Conservation (phyloP, 2,329 filamentous ascomycete genomes). For the Ceratocystis cubensis region DNA sequence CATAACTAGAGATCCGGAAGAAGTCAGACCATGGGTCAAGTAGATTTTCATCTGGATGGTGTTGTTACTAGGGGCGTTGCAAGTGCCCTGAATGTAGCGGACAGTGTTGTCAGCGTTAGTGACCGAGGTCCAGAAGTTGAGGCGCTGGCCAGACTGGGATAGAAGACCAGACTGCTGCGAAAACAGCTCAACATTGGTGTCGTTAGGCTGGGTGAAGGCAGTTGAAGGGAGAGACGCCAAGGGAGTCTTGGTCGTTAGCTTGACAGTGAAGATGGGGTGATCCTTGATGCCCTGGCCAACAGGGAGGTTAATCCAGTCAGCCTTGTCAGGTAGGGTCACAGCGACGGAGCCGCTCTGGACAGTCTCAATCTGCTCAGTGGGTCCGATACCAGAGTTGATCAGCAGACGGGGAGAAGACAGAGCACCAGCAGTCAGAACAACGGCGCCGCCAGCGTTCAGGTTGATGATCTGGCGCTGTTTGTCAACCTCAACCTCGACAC, state of each 20-base stretch:
- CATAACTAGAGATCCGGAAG: conserved; percentile 49
- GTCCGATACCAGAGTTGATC: conserved; percentile 55
- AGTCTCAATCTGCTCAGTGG: conserved; percentile 43
- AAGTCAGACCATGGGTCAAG: conserved; percentile 49
- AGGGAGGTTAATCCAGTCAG: conserved; percentile 44
- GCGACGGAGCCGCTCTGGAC: conserved; percentile 40
- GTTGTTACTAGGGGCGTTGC: conserved; percentile 51
- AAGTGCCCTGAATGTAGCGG: conserved; percentile 42
- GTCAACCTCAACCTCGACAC: conserved; percentile 50
- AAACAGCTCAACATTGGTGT: conserved; percentile 28
- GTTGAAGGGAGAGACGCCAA: conserved; percentile 23
- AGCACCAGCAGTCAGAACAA: conserved; percentile 45
- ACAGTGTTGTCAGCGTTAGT: conserved; percentile 37
- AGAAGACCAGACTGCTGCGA: conserved; percentile 31
- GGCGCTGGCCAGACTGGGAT: conserved; percentile 35
- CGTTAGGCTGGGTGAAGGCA: conserved; percentile 26
- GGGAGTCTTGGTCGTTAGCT: conserved; percentile 25
- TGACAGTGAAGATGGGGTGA: conserved; percentile 34
- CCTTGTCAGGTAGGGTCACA: conserved; percentile 38
- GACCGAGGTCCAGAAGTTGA: conserved; percentile 37
- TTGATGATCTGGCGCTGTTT: conserved; percentile 33
- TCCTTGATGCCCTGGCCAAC: conserved; percentile 49
- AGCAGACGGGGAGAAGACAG: conserved; percentile 58
- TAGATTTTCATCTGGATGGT: conserved; percentile 46
- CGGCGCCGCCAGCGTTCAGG: conserved; percentile 40